These are phyloP conservation scores for Diplodia corticola DNA, from an alignment of 2,329 filamentous ascomycete species.

Conservation along the genomic window DNA sequence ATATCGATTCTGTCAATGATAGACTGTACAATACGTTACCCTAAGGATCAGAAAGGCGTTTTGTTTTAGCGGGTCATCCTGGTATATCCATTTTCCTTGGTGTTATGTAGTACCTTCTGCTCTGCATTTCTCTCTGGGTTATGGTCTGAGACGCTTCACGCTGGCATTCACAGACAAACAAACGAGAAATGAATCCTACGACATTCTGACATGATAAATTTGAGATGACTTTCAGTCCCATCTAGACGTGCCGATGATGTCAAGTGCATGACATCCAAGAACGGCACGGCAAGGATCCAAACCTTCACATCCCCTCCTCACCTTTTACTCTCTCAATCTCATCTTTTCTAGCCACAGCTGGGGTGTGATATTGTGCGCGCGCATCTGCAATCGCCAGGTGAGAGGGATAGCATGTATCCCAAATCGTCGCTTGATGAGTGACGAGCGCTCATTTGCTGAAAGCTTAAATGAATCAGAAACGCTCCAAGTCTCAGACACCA, in stretches of 20 bases:
- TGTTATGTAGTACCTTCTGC: neutral
- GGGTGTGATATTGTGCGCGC: too few relatives aligned
- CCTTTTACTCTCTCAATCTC: neutral
- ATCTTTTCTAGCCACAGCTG: too few relatives aligned
- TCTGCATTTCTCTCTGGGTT: neutral
- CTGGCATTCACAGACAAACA: constrained; percentile 2
- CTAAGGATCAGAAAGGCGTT: neutral
- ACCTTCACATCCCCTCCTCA: neutral
- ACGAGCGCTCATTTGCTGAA: neutral
- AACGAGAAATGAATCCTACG: constrained; percentile 9
- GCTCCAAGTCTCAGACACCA: neutral
- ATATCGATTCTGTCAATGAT: neutral
- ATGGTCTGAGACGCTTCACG: neutral
- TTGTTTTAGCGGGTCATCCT: neutral
- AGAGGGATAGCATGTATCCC: neutral
- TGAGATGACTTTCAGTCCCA: neutral
- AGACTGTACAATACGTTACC: constrained; percentile 5
- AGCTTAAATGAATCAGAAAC: neutral
- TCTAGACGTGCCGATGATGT: neutral
- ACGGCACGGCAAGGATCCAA: neutral
- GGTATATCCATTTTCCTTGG: constrained; percentile 7
- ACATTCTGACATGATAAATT: neutral
- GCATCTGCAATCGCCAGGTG: neutral
- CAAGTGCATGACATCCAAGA: neutral
- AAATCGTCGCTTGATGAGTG: too few relatives aligned